Evolutionary conservation across 1,284 basidiomycete species (phyloP), one percentile per base, ranked within the genome.

Genomic region (Sporisorium scitamineum): DNA sequence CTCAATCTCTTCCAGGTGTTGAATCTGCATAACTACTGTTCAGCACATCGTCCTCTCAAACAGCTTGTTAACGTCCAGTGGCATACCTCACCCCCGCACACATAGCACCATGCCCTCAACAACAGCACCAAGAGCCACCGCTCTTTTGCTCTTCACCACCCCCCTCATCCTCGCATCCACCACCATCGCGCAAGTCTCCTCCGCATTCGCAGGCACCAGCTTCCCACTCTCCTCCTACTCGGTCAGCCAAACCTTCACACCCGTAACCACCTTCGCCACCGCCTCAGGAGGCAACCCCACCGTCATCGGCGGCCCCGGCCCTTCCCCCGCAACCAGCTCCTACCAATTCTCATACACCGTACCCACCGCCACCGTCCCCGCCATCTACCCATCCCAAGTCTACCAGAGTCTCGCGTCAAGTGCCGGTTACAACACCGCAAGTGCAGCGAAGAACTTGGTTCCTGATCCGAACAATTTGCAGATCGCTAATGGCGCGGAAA

Each of bases 291-390:
- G 65, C 52, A 71, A 71, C 22, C 70, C 70, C 5, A 77, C 74
- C 31, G 60, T 67, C 13, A 73, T 81, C 24, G 63, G 56, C 29
- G 79, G 79, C n/a, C 63, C 73, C 2, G 79, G 79, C n/a, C 79
- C 79, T 1, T 66, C 70, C 0, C 65, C 73, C 16, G 69, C 72
- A 27, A 70, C 79, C 2, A 5, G 14, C 24, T 57, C 64, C 3
- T 78, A 78, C 31, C 50, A 63, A 16, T 81, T 58, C 61, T 48
- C 50, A 32, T 81, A 81, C 69, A 67, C 62, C 14, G 61, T 64
- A 7, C 78, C 78, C 37, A 66, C 70, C 3, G 44, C 58, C 4
- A 73, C 78, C 6, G 61, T 79, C 3, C 60, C 65, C 5, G 68
- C 66, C 10, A 50, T 66, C 26, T 60, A 31, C 57, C 61, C 70